Conservation (phyloP, 75 land plant genomes). For the Pinus taeda region DNA sequence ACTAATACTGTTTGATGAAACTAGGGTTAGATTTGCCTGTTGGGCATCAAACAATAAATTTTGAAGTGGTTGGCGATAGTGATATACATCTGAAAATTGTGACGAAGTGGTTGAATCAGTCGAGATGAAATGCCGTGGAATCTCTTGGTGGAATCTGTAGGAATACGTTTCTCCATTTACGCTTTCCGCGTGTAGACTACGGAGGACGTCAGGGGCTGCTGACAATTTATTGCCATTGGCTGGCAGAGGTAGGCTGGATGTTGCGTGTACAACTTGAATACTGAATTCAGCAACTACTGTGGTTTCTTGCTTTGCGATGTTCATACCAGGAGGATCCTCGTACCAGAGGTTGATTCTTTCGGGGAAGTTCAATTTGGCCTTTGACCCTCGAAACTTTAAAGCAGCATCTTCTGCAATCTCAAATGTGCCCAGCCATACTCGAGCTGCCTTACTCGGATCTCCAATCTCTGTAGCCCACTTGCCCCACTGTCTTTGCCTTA, state of each 20-base stretch:
- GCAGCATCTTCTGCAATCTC: conserved; percentile 8
- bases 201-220: neutral
- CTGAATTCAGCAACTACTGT: neutral
- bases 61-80: neutral
- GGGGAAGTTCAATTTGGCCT: neutral
- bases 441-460: conserved; percentile 4
- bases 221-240: neutral
- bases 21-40: neutral
- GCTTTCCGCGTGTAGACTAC: neutral
- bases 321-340: neutral
- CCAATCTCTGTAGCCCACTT: conserved; percentile 2
- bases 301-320: neutral
- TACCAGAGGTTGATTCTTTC: neutral
- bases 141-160: neutral
- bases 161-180: neutral
- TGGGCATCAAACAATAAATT: neutral
- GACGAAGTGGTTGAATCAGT: neutral
- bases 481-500: conserved; percentile 3
- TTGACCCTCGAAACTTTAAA: neutral
- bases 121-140: too few relatives aligned
- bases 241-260: too few relatives aligned
- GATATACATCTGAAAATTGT: neutral
- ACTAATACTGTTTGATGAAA: neutral
- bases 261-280: neutral
- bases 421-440: conserved; percentile 3